phyloP scores from a whole-genome alignment of 2,329 filamentous ascomycete species.

The Rhinocladiella similis region DNA sequence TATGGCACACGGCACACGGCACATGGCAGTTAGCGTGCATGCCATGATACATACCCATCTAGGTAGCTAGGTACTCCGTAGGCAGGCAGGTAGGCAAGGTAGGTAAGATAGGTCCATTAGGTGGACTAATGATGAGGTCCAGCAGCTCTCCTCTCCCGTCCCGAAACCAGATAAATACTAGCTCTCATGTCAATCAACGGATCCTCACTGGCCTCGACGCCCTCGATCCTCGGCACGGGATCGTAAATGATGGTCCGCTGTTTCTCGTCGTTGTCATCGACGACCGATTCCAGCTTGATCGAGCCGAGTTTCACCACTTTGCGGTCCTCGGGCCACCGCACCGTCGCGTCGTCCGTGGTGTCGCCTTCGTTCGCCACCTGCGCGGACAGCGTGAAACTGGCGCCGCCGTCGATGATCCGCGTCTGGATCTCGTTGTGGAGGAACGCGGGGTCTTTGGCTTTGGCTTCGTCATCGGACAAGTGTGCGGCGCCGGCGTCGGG shows the following conservation, averaged over 20 bases:
- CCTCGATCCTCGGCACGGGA: slow-evolving; percentile 56
- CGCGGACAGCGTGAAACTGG: slow-evolving; percentile 50
- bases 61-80: no score
- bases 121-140: slow-evolving; percentile 19
- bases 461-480: slow-evolving; percentile 41
- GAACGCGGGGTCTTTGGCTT: slow-evolving; percentile 44
- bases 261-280: slow-evolving; percentile 40
- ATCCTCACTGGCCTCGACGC: slow-evolving; percentile 55
- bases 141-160: slow-evolving; percentile 53
- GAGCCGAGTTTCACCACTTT: slow-evolving; percentile 53
- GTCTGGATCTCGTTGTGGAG: slow-evolving; percentile 51
- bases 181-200: slow-evolving; percentile 58
- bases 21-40: no score
- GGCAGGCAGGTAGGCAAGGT: no score
- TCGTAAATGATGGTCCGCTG: slow-evolving; percentile 60
- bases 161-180: slow-evolving; percentile 57
- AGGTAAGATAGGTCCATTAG: no score
- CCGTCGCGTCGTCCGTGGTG: slow-evolving; percentile 49
- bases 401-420: slow-evolving; percentile 35
- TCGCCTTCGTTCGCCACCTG: slow-evolving; percentile 54
- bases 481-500: slow-evolving; percentile 46
- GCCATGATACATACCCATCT: background rate
- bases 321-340: slow-evolving; percentile 55
- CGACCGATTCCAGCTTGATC: slow-evolving; percentile 45
- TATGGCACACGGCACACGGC: no score